Conservation (phyloP, 441 rosid species). For the Manihot esculenta region DNA sequence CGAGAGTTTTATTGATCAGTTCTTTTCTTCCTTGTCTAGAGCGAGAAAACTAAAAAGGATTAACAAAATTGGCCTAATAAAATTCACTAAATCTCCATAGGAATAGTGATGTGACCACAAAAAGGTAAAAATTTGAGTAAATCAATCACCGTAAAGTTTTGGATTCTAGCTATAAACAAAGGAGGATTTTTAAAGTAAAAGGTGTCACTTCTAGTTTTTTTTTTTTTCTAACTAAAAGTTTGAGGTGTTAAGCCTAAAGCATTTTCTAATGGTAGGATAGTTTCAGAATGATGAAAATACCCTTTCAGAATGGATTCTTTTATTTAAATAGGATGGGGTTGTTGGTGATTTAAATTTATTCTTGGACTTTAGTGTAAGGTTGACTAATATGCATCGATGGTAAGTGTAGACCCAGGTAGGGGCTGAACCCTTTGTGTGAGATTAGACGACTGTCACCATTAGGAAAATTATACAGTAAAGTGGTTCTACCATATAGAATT, state of each 20-base stretch:
- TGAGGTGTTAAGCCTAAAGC: neutral
- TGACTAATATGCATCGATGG: constrained; percentile 23
- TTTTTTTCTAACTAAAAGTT: constrained; percentile 36
- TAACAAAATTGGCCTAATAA: neutral
- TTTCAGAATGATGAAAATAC: constrained; percentile 12
- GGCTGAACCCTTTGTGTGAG: too few species aligned
- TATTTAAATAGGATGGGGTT: constrained; percentile 1
- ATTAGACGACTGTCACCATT: too few species aligned
- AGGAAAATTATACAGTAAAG: too few species aligned
- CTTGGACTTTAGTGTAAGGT: constrained; percentile 12
- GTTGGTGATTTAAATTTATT: constrained; percentile 19
- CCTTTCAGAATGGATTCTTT: neutral
- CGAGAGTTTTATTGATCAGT: too few species aligned
- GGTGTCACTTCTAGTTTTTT: constrained; percentile 21
- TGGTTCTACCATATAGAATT: too few species aligned
- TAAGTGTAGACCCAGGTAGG: neutral
- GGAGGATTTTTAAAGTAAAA: neutral
- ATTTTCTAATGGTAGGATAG: constrained; percentile 28
- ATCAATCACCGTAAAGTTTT: constrained; percentile 14
- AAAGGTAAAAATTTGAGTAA: neutral
- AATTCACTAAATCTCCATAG: constrained; percentile 4
- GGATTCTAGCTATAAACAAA: constrained; percentile 17
- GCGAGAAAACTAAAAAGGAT: too few species aligned
- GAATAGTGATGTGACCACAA: neutral
- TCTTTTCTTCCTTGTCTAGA: neutral